phyloP scores from a whole-genome alignment of 2,329 filamentous ascomycete genomes.

The Aspergillus brasiliensis region DNA sequence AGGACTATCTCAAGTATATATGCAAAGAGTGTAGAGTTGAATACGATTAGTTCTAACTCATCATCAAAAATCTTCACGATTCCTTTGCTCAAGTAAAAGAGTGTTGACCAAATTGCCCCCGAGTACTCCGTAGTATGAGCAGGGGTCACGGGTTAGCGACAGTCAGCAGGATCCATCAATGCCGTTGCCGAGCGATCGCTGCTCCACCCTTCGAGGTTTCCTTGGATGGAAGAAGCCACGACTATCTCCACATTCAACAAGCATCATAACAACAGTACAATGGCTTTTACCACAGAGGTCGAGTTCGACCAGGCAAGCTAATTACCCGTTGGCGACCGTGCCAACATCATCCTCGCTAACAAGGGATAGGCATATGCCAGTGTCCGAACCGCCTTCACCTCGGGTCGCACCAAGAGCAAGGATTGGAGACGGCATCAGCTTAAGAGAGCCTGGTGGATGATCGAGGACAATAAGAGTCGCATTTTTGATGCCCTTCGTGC shows the following conservation, averaged over 20 bases:
- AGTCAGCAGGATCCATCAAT: no score
- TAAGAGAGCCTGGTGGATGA: slow-evolving; percentile 46
- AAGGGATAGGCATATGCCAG: not conserved
- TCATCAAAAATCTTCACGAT: no score
- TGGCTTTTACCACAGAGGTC: not conserved
- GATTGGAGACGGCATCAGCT: slow-evolving; percentile 48
- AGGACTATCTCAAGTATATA: not conserved
- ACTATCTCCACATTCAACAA: not conserved
- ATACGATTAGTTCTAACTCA: not conserved
- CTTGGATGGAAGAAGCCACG: not conserved
- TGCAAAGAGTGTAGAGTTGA: not conserved
- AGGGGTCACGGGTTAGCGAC: no score
- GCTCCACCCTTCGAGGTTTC: not conserved
- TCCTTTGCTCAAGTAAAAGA: no score
- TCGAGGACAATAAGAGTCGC: slow-evolving; percentile 42
- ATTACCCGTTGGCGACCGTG: not conserved
- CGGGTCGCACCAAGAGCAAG: slow-evolving; percentile 39
- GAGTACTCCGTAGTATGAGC: no score
- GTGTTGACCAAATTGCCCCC: no score
- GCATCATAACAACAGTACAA: not conserved
- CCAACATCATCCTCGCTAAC: not conserved
- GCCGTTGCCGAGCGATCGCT: no score
- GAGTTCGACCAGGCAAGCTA: slow-evolving; percentile 2
- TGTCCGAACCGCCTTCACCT: slow-evolving; percentile 26
- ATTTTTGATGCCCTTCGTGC: slow-evolving; percentile 36